Conservation (phyloP, 1,284 basidiomycete species). For the Ganoderma multipileum region DNA sequence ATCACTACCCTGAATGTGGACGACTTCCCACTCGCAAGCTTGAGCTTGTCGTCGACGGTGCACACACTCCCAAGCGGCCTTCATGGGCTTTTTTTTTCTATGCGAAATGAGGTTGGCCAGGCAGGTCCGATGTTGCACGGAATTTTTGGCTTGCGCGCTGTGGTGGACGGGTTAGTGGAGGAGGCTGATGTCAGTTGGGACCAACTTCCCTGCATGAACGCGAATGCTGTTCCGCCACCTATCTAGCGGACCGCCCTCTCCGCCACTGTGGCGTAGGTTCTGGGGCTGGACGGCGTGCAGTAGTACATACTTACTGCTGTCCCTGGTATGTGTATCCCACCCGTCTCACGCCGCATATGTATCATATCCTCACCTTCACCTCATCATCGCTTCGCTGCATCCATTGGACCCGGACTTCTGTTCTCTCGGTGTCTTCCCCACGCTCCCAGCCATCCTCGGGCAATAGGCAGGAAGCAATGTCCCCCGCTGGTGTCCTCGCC, state of each 20-base stretch:
- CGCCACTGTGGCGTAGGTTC: background rate
- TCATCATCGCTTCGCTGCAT: background rate
- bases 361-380: background rate
- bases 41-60: background rate
- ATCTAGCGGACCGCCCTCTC: background rate
- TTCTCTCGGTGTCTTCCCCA: background rate
- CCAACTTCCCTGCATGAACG: background rate
- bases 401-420: background rate
- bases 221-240: background rate
- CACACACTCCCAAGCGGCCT: background rate
- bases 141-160: background rate
- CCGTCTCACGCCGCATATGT: background rate
- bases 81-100: background rate
- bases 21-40: background rate
- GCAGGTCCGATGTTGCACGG: background rate
- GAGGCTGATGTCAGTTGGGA: background rate
- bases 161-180: background rate
- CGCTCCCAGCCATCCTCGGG: background rate
- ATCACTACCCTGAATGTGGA: background rate
- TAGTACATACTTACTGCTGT: background rate
- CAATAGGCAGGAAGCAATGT: background rate
- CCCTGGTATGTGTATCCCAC: background rate
- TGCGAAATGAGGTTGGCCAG: background rate
- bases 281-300: background rate
- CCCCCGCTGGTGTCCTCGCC: background rate